Percentiles rank a stretch among this genome's conserved stretches.
Conservation (phyloP, 139 green algal species). For the Dunaliella primolecta region DNA sequence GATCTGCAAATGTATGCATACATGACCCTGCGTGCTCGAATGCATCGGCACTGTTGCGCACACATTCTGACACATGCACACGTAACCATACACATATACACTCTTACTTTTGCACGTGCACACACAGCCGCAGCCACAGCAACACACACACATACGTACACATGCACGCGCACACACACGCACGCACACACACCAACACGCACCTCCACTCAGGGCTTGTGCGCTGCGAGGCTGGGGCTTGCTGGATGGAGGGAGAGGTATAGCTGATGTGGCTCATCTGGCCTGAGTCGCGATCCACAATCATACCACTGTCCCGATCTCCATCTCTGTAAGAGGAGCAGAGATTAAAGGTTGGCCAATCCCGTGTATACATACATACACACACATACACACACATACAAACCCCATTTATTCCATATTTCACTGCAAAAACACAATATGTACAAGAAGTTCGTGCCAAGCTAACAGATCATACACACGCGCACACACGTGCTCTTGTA, state of each 20-base stretch:
- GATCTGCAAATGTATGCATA: background rate
- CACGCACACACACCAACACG: background rate
- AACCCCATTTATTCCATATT: no score
- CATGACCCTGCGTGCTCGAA: background rate
- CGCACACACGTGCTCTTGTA: background rate
- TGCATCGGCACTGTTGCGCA: no score
- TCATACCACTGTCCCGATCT: background rate
- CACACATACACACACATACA: background rate
- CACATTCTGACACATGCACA: background rate
- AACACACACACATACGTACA: background rate
- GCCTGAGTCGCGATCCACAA: background rate
- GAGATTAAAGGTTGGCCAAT: background rate
- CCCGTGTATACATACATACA: background rate
- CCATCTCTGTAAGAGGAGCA: background rate
- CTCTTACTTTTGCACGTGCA: background rate
- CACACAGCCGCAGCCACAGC: background rate
- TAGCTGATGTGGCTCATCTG: background rate
- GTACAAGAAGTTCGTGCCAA: no score
- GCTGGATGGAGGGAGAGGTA: background rate
- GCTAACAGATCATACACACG: conserved; percentile 1
- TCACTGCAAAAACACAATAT: no score
- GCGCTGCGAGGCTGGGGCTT: background rate
- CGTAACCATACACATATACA: background rate
- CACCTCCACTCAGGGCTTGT: background rate
- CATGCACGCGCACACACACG: background rate